These are phyloP conservation scores for Leucaena leucocephala DNA, from an alignment of 306 rosid genomes.

Conservation along the genomic window DNA sequence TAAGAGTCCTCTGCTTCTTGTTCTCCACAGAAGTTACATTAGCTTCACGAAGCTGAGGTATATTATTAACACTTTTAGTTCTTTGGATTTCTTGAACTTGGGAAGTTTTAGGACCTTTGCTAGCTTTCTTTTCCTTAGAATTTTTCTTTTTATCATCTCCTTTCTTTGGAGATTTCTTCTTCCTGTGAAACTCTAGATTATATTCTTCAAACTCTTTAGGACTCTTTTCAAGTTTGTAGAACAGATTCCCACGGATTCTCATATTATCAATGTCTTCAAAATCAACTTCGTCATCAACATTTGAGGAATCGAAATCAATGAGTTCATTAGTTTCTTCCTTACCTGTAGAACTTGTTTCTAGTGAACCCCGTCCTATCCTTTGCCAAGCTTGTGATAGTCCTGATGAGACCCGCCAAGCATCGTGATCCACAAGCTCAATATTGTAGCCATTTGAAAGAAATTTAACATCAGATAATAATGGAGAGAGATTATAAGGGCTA, in stretches of 20 bases:
- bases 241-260: slow-evolving; percentile 71
- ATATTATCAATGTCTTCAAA: slow-evolving; percentile 75
- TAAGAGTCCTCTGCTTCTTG: slow-evolving; percentile 54
- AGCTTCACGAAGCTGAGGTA: slow-evolving; percentile 21
- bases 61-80: background rate
- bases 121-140: slow-evolving; percentile 37
- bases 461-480: slow-evolving; percentile 49
- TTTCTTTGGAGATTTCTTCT: slow-evolving; percentile 65
- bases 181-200: slow-evolving; percentile 67
- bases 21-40: slow-evolving; percentile 25
- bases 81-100: slow-evolving; percentile 34
- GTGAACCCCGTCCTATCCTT: slow-evolving; percentile 33
- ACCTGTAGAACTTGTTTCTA: slow-evolving; percentile 26
- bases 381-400: slow-evolving; percentile 69
- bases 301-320: slow-evolving; percentile 34
- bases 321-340: slow-evolving; percentile 42
- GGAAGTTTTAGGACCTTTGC: slow-evolving; percentile 21
- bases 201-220: slow-evolving; percentile 91
- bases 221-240: slow-evolving; percentile 74
- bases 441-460: slow-evolving; percentile 46
- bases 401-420: slow-evolving; percentile 72
- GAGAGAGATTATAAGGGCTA: slow-evolving; percentile 49
- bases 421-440: slow-evolving; percentile 70
- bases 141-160: slow-evolving; percentile 39
- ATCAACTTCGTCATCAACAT: slow-evolving; percentile 52